A percentile compares a stretch with the other conserved stretches of the same genome.
phyloP scores from a whole-genome alignment of 1,284 basidiomycete genomes.

The Heliocybe sulcata region DNA sequence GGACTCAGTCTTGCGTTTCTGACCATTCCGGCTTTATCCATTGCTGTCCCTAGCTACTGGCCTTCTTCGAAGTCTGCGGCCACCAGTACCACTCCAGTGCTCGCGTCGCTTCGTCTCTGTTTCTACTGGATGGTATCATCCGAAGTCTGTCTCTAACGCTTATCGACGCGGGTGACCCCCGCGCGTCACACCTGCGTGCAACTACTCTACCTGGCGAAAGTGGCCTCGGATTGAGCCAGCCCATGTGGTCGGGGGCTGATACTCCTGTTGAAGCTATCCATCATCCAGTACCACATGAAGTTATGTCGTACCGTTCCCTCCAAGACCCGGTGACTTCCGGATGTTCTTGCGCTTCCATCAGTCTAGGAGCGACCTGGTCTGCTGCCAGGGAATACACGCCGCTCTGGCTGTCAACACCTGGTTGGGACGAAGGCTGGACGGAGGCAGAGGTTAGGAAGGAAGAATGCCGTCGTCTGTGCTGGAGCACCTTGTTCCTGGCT shows the following conservation, averaged over 20 bases:
- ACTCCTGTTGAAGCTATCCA: neutral
- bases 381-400: constrained; percentile 45
- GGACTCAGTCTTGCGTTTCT: neutral
- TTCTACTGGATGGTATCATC: constrained; percentile 61
- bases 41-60: constrained; percentile 39
- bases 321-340: neutral
- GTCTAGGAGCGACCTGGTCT: constrained; percentile 44
- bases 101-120: constrained; percentile 49
- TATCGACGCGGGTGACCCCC: constrained; percentile 34
- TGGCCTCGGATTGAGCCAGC: neutral
- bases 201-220: constrained; percentile 29
- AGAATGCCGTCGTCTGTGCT: constrained; percentile 63
- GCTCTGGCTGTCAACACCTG: constrained; percentile 55
- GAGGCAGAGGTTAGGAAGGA: constrained; percentile 62
- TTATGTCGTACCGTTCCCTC: neutral
- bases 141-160: constrained; percentile 46
- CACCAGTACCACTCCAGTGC: constrained; percentile 51
- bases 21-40: neutral
- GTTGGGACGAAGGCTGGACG: constrained; percentile 52
- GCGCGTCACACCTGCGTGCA: constrained; percentile 38
- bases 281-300: neutral
- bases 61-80: constrained; percentile 63
- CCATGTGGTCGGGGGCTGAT: neutral
- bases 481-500: constrained; percentile 57
- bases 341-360: constrained; percentile 48